A percentile compares a stretch with the other conserved stretches of the same genome.
phyloP scores from a whole-genome alignment of 345 rosid species.

The Physaria fendleri region DNA sequence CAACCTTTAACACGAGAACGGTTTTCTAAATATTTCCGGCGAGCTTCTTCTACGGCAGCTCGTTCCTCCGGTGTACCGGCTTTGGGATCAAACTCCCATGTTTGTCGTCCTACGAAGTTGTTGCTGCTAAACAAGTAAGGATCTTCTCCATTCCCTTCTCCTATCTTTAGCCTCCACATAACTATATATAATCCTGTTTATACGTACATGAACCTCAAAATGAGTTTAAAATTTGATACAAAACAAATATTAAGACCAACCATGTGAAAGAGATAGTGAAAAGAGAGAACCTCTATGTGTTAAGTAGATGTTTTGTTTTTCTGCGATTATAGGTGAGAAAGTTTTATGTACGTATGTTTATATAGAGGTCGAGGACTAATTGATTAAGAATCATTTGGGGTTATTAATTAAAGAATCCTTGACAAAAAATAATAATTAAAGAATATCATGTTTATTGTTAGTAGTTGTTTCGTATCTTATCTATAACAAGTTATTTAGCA shows the following conservation, averaged over 20 bases:
- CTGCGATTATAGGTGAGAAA: not conserved
- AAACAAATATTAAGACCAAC: too few relatives aligned
- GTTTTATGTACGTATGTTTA: not conserved
- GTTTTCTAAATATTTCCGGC: conserved; percentile 26
- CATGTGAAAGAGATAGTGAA: not conserved
- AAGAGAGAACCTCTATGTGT: not conserved
- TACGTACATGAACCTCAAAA: not conserved
- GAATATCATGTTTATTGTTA: not conserved
- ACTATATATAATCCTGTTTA: not conserved
- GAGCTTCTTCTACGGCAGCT: conserved; percentile 40
- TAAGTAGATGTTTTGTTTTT: not conserved
- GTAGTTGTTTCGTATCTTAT: not conserved
- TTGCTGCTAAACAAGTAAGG: conserved; percentile 38
- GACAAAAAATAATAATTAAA: too few relatives aligned
- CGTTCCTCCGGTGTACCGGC: conserved; percentile 42
- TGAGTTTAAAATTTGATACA: not conserved
- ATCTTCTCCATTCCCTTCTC: conserved; percentile 33
- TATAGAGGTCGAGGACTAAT: not conserved
- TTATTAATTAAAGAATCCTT: not conserved
- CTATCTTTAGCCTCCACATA: conserved; percentile 51
- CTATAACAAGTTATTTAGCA: too few relatives aligned
- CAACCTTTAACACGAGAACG: conserved; percentile 33
- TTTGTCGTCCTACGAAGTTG: conserved; percentile 39
- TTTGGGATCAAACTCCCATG: conserved; percentile 42
- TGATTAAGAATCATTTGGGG: not conserved